Conservation (phyloP, 495 filamentous ascomycete species). For the Penicillium coprophilum region DNA sequence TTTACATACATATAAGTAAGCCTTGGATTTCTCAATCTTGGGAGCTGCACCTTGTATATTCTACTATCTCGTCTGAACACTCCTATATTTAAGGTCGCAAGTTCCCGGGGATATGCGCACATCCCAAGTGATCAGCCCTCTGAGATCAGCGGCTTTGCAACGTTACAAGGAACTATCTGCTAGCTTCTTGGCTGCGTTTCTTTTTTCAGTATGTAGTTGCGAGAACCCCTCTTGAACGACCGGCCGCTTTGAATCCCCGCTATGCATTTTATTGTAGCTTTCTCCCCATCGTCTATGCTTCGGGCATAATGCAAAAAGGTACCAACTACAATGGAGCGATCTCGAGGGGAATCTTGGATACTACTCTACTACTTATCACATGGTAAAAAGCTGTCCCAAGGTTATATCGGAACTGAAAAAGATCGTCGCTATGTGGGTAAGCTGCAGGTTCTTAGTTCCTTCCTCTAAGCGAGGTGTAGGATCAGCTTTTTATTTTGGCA, state of each 20-base stretch:
- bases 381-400: not conserved
- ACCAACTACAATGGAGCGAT: not conserved
- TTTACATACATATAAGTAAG: not conserved
- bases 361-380: slow-evolving; percentile 4
- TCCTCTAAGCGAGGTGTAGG: slow-evolving; percentile 13
- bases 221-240: slow-evolving; percentile 15
- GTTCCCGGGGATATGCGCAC: slow-evolving; percentile 7
- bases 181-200: slow-evolving; percentile 22
- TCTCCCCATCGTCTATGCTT: not conserved
- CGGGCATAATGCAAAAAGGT: not conserved
- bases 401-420: not conserved
- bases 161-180: slow-evolving; percentile 12
- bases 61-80: not conserved
- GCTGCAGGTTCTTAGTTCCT: not conserved
- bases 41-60: not conserved
- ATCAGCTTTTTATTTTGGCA: slow-evolving; percentile 1
- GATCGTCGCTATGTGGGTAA: slow-evolving; percentile 1
- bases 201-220: slow-evolving; percentile 10
- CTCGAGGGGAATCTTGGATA: not conserved
- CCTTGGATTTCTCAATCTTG: not conserved
- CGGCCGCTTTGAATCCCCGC: slow-evolving; percentile 17
- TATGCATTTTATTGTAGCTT: not conserved
- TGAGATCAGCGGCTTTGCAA: slow-evolving; percentile 12
- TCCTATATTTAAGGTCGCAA: not conserved
- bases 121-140: slow-evolving; percentile 6